These are phyloP conservation scores for Trypanosoma congolense DNA, from an alignment of 208 protist species.

Conservation along the genomic window DNA sequence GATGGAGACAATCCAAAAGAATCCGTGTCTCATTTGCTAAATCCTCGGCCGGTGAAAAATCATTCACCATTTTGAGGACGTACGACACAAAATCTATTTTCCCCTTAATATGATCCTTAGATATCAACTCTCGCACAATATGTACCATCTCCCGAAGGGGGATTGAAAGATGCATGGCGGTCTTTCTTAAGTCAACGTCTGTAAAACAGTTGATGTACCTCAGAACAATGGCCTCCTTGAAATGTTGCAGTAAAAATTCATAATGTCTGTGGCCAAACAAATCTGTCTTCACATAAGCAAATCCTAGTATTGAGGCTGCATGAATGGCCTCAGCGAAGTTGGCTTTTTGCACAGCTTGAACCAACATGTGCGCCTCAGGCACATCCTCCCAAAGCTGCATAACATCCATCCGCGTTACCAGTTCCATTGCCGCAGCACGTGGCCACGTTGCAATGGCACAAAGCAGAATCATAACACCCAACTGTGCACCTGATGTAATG, in stretches of 20 bases:
- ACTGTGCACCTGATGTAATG: conserved; percentile 16
- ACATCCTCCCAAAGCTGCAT: conserved; percentile 32
- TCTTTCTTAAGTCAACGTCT: conserved; percentile 15
- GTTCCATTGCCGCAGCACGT: conserved; percentile 26
- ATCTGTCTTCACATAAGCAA: conserved; percentile 15
- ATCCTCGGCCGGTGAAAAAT: neutral
- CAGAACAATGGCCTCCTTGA: neutral
- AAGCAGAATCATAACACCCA: conserved; percentile 33
- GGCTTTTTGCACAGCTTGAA: conserved; percentile 25
- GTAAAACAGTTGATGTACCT: conserved; percentile 10
- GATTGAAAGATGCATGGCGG: conserved; percentile 18
- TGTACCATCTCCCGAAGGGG: conserved; percentile 13
- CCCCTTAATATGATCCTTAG: conserved; percentile 9
- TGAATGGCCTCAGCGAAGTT: conserved; percentile 21
- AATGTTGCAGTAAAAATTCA: conserved; percentile 9
- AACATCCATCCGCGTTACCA: conserved; percentile 24
- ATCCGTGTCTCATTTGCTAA: neutral
- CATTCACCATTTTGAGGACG: conserved; percentile 7
- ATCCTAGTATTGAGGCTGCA: conserved; percentile 6
- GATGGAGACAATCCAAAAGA: conserved; percentile 17
- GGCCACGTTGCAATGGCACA: conserved; percentile 36
- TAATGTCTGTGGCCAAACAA: conserved; percentile 18
- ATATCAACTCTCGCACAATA: conserved; percentile 22
- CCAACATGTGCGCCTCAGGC: conserved; percentile 16
- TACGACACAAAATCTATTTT: conserved; percentile 18